Evolutionary conservation across 768 basidiomycete genomes (phyloP).

Genomic region (Pleurotus ostreatus): DNA sequence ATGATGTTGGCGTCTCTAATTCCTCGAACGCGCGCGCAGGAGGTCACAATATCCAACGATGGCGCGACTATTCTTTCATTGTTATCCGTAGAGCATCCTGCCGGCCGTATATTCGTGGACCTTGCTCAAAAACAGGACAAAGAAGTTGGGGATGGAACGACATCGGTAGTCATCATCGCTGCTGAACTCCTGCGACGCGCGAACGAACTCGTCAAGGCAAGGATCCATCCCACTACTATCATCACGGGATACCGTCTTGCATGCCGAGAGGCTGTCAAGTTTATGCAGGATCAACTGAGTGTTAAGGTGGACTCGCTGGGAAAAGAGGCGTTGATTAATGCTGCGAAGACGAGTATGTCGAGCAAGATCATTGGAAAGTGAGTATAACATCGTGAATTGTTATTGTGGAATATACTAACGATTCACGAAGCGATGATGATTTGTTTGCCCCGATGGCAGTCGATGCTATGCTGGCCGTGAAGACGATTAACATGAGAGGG

Average conservation of each 20-base stretch:
- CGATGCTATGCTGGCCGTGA: conserved; percentile 97
- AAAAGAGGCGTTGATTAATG: conserved; percentile 87
- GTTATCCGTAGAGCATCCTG: conserved; percentile 93
- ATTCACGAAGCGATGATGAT: conserved; percentile 78
- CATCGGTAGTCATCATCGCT: conserved; percentile 96
- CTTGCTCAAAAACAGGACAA: conserved; percentile 99
- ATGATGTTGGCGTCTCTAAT: conserved; percentile 5
- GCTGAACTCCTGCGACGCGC: conserved; percentile 96
- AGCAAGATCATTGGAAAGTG: conserved; percentile 98
- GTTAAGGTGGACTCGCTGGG: conserved; percentile 93
- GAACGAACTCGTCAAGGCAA: conserved; percentile 96
- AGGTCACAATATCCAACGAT: conserved; percentile 99
- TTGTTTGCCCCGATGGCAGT: conserved; percentile 98
- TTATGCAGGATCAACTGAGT: conserved; percentile 96
- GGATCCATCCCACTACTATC: conserved; percentile 98
- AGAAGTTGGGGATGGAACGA: conserved; percentile 99
- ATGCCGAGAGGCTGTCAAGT: conserved; percentile 95
- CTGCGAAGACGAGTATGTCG: conserved; percentile 97
- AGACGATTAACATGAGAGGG: conserved; percentile 88
- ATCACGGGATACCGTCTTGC: conserved; percentile 98
- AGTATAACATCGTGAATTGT: conserved; percentile 26
- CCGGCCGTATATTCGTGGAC: conserved; percentile 95
- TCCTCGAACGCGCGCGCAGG: conserved; percentile 40
- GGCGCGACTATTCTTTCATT: conserved; percentile 97
- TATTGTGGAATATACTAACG: not conserved